Evolutionary conservation across 371 early-diverging fungal genomes (phyloP), one percentile per base, ranked within the genome.

Genomic region (Mortierella sp.): DNA sequence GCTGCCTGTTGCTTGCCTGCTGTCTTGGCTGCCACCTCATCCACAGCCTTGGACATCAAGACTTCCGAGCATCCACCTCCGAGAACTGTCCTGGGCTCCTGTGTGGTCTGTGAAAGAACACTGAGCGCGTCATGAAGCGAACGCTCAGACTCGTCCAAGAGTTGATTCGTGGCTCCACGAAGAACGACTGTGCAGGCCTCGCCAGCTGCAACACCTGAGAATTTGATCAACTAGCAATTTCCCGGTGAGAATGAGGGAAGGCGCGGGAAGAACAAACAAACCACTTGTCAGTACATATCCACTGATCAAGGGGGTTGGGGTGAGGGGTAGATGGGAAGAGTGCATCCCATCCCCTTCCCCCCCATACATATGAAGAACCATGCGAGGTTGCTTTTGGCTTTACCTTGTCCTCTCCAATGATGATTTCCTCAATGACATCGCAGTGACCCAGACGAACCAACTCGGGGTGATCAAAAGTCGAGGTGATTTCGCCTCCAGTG

Each of bases 61-160:
- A 96, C 95, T 86, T 99, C 99, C 9, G 96, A 86, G 82, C 97
- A 97, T 9, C 95, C 99, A 57, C 99, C 99, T 45, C 99, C 99
- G 34, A 95, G 86, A 4, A 98, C 96, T 49, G 97, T 97, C 55
- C 94, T 89, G n/a, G 97, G 95, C 79, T 98, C 96, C 65, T 87
- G 88, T 24, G 97, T 95, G 39, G 96, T 96, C 83, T 97, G 98
- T 53, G 96, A 94, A 44, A 99, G 85, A 10, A 99, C 99, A 79
- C 96, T 95, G 51, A 99, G 90, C 28, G 99, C 99, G 79, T 99
- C 99, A 78, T 99, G 99, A 51, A 99, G 87, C 19, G 97, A 96
- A 60, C 99, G 92, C 86, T 99, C 99, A 40, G 99, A 98, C 84
- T 99, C 99, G 84, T 99, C 99, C 34, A 99, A 88, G 52, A 99